phyloP scores from a whole-genome alignment of 345 rosid species.

The Reutealis trisperma region DNA sequence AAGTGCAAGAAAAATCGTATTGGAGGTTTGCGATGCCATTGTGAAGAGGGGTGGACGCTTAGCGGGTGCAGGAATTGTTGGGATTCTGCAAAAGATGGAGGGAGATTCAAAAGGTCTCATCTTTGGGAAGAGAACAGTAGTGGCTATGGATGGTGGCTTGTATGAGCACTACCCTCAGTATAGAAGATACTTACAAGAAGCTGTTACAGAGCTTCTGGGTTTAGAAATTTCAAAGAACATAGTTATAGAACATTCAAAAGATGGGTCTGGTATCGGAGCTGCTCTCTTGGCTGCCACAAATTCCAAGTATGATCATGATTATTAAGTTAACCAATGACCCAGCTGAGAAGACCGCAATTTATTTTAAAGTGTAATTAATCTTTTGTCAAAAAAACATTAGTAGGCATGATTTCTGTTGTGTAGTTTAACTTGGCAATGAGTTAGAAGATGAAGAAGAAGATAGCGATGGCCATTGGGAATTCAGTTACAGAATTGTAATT shows the following conservation, averaged over 20 bases:
- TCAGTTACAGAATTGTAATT: background rate
- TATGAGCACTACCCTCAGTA: conserved; percentile 73
- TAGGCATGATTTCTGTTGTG: conserved; percentile 16
- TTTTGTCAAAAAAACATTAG: background rate
- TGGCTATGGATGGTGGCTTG: conserved; percentile 86
- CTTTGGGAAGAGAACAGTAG: conserved; percentile 63
- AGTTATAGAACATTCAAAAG: conserved; percentile 69
- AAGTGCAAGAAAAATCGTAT: conserved; percentile 47
- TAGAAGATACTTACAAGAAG: conserved; percentile 62
- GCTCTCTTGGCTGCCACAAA: conserved; percentile 84
- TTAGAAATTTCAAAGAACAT: conserved; percentile 48
- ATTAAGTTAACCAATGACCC: conserved; percentile 19
- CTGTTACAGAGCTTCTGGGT: conserved; percentile 69
- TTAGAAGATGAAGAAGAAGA: conserved; percentile 10
- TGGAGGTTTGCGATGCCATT: conserved; percentile 65
- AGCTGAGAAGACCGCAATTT: conserved; percentile 1
- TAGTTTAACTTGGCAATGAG: background rate
- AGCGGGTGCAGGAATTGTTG: conserved; percentile 92
- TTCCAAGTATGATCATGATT: conserved; percentile 55
- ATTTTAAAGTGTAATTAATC: background rate
- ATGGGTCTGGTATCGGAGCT: conserved; percentile 89
- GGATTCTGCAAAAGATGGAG: conserved; percentile 77
- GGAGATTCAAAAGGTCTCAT: conserved; percentile 55
- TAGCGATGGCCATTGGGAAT: background rate
- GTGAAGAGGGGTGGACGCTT: conserved; percentile 73